Conservation (phyloP, 2,329 filamentous ascomycete genomes). For the Fonsecaea multimorphosa region DNA sequence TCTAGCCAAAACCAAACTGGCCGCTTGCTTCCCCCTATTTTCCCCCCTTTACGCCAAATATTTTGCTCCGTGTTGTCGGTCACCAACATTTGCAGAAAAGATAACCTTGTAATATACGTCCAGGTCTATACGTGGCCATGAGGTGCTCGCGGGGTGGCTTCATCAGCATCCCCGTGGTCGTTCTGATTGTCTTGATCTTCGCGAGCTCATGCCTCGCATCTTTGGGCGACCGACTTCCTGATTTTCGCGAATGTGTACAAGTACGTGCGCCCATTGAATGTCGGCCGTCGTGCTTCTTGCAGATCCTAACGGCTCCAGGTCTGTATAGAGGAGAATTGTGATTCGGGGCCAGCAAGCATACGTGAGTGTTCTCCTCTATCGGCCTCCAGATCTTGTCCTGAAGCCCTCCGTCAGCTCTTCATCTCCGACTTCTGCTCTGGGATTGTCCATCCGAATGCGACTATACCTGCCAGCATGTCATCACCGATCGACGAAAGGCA, state of each 20-base stretch:
- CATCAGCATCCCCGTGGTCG: not conserved
- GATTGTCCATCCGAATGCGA: conserved; percentile 93
- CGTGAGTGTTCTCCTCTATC: conserved; percentile 62
- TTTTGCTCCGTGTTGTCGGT: not conserved
- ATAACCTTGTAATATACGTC: not conserved
- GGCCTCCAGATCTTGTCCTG: conserved; percentile 35
- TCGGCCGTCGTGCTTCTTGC: not conserved
- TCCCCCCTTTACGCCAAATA: not conserved
- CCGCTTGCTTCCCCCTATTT: not conserved
- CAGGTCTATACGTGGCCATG: not conserved
- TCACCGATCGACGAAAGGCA: conserved; percentile 74
- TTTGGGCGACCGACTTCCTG: conserved; percentile 80
- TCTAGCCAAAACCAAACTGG: not conserved
- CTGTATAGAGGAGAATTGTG: conserved; percentile 81
- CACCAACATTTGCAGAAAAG: not conserved
- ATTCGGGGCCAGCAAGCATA: conserved; percentile 67
- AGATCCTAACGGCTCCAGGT: conserved; percentile 59
- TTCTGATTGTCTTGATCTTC: conserved; percentile 7
- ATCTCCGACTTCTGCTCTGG: conserved; percentile 89
- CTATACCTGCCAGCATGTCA: conserved; percentile 94
- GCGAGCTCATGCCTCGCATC: conserved; percentile 62
- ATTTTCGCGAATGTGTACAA: conserved; percentile 85
- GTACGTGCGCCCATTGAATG: conserved; percentile 55
- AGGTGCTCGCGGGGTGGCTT: not conserved
- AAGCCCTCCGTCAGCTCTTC: conserved; percentile 65